A percentile compares a stretch with the other conserved stretches of the same genome.
Evolutionary conservation across 306 rosid species (phyloP).

Genomic region (Alnus rubra): DNA sequence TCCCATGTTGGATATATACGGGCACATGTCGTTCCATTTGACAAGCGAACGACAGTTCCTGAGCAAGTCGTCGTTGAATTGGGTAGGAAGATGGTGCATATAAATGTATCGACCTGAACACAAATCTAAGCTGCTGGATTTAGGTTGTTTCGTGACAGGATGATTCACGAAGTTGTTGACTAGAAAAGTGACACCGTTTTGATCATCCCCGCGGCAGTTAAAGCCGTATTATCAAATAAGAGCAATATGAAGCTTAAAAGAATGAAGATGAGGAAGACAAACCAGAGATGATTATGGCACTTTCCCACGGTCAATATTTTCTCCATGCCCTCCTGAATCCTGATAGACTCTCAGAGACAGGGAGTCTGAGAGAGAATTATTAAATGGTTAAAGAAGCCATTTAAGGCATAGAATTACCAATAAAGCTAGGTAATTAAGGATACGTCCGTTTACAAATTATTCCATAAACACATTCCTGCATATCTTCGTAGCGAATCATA

Average conservation of each 20-base stretch:
- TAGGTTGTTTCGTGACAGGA: not conserved
- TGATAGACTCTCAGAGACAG: too few species aligned
- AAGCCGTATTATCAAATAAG: conserved; percentile 32
- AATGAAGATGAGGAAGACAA: conserved; percentile 34
- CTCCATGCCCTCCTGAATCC: conserved; percentile 20
- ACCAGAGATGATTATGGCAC: conserved; percentile 40
- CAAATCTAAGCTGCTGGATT: conserved; percentile 26
- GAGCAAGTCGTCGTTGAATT: conserved; percentile 50
- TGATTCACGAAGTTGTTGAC: conserved; percentile 18
- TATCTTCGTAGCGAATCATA: not conserved
- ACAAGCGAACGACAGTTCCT: conserved; percentile 39
- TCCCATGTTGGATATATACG: conserved; percentile 44
- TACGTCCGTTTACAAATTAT: not conserved
- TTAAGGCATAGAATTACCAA: too few species aligned
- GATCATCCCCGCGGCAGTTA: conserved; percentile 2
- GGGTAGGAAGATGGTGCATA: conserved; percentile 46
- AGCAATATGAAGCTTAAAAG: conserved; percentile 27
- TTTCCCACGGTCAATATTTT: conserved; percentile 15
- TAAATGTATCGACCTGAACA: conserved; percentile 49
- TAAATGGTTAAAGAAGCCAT: too few species aligned
- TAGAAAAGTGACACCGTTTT: conserved; percentile 17
- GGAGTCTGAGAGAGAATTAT: too few species aligned
- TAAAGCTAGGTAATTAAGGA: too few species aligned
- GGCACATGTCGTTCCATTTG: conserved; percentile 52
- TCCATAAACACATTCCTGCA: not conserved